Base-by-base conservation (phyloP, 2,329 filamentous ascomycete species). In the Pseudocercospora vitis region DNA sequence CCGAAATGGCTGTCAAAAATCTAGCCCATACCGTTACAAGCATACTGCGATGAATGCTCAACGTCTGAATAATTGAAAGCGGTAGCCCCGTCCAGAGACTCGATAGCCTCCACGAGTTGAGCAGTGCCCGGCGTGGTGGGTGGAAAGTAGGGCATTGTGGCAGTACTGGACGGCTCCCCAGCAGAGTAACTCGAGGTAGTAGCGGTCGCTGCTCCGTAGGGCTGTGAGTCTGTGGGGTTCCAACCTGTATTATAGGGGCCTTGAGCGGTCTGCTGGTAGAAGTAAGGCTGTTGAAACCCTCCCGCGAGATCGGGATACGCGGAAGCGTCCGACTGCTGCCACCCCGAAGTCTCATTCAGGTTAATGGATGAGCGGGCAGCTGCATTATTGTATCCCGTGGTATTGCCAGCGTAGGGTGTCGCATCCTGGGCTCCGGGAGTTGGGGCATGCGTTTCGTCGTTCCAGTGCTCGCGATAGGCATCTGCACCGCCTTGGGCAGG, bases 271-370 rank as follows among this genome's bases (percentile, higher is more conserved):
- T 64, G 65, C 23, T 63, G 61, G 47, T 64, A 66, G 53, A 63
- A 65, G 52, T 65, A 65, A 42, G 64, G 65, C 50, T 65, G 65
- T 28, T 67, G 65, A 44, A 60, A 55, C 39, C 62, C 65, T 11
- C 58, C 44, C 3, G 64, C 51, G 3, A 63, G 58, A 21, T 63
- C 64, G 18, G 63, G 63, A 48, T 65, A 65, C 7, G 62, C 47
- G 39, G 62, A 49, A 12, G 55, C 19, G 37, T 55, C 52, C 35
- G 59, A 48, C 11, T 42, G 44, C 40, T 52, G 55, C 53, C 55
- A 56, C 8, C 37, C 29, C 37, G 55, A 50, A 50, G 52, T 50
- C 50, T 60, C 55, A 35, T 26, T 53, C 16, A 42, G 28, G 42
- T 18, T 42, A 26, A 54, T 44, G 52, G 58, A 39, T 50, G 48